Evolutionary conservation across 2,329 filamentous ascomycete species (phyloP), one percentile per base, ranked within the genome.

Genomic region (Myriangium duriaei): DNA sequence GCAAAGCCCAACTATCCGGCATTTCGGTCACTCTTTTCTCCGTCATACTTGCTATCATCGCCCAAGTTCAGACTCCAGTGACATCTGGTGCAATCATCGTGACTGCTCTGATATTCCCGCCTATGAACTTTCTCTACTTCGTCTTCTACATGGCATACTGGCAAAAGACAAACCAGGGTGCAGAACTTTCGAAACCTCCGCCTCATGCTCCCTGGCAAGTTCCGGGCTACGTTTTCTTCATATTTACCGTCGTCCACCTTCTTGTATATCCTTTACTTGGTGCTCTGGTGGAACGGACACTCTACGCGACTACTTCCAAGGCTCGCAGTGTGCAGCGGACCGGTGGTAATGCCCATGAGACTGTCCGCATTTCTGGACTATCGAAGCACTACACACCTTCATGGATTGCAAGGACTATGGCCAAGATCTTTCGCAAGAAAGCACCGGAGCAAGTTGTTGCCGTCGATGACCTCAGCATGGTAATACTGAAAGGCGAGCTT

Each of bases 71-170:
- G 12, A 75, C 71, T 0, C 68, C 67, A 1, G 74, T 75, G 3
- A 64, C 61, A 6, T 81, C 77, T 1, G 75, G 63, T 1, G 68
- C 75, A 1, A 81, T 88, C 3, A 69, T 72, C 4, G 63, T 83
- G 3, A 65, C 93, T 10, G 79, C 79, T 43, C 54, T 92, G 11
- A 58, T 95, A 0, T 95, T 95, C 53, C 74, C 84, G 0, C 82
- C 87, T 0, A 92, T 87, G 66, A 87, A 85, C 49, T 94, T 85
- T 52, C 80, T 88, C 11, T 86, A 79, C 55, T 91, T 88, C 53
- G 76, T 81, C n/a, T 77, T 81, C 12, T 75, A 81, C 12, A 72
- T 79, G 45, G 82, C 86, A 10, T 76, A 81, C 30, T 94, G 75
- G 55, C 82, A 95, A 58, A 66, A 68, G 44, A 54, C 76, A 39